Conservation (phyloP, 495 filamentous ascomycete species). For the Penicillium coffeae region DNA sequence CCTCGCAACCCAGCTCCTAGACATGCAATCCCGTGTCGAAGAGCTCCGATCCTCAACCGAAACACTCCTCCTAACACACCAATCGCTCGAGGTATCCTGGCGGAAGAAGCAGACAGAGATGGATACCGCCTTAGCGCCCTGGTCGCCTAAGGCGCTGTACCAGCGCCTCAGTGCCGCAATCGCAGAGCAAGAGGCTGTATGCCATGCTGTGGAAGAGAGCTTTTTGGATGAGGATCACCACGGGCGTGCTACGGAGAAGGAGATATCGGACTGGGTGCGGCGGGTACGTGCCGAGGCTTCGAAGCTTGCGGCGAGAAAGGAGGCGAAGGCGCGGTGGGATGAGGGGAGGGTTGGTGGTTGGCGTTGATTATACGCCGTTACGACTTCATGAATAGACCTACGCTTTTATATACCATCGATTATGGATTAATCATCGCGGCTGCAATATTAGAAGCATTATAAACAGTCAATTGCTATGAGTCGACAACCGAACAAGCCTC, state of each 20-base stretch:
- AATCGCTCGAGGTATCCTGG: conserved; percentile 88
- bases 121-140: conserved; percentile 79
- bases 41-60: conserved; percentile 65
- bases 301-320: conserved; percentile 67
- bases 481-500: too few relatives aligned
- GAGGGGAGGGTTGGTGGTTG: conserved; percentile 91
- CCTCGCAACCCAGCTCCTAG: conserved; percentile 64
- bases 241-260: conserved; percentile 64
- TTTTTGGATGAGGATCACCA: conserved; percentile 65
- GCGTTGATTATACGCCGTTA: conserved; percentile 52
- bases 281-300: conserved; percentile 74
- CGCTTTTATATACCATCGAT: too few relatives aligned
- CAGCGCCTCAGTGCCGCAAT: conserved; percentile 69
- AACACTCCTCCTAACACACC: conserved; percentile 73
- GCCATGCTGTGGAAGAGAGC: conserved; percentile 80
- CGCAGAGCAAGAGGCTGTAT: conserved; percentile 78
- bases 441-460: too few relatives aligned
- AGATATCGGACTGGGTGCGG: conserved; percentile 77
- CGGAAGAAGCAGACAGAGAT: conserved; percentile 81
- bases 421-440: too few relatives aligned
- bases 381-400: not conserved
- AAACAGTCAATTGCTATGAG: too few relatives aligned
- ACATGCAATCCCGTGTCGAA: conserved; percentile 57
- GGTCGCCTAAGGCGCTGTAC: conserved; percentile 80
- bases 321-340: conserved; percentile 89